These are phyloP conservation scores for Psilocybe mexicana DNA, from an alignment of 1,284 basidiomycete genomes.

Conservation along the genomic window DNA sequence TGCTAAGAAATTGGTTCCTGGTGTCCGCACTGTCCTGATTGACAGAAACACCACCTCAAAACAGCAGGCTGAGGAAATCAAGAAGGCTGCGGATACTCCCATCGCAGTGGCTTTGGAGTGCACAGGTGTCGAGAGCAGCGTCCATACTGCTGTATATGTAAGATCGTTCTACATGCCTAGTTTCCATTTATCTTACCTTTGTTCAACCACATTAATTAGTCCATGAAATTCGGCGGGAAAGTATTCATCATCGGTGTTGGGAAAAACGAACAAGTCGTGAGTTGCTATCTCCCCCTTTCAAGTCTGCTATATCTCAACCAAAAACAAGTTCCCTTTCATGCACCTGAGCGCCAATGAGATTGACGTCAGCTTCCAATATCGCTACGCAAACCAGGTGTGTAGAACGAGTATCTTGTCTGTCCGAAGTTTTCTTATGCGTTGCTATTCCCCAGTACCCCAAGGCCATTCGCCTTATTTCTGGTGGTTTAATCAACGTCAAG, in stretches of 20 bases:
- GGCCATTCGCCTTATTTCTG: slow-evolving; percentile 75
- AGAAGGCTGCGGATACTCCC: slow-evolving; percentile 45
- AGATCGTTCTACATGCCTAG: slow-evolving; percentile 21
- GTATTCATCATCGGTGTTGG: slow-evolving; percentile 69
- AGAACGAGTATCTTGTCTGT: neutral
- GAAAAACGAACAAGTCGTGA: slow-evolving; percentile 55
- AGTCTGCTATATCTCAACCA: neutral
- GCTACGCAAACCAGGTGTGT: slow-evolving; percentile 59
- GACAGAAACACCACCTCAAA: slow-evolving; percentile 42
- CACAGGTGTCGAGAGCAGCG: slow-evolving; percentile 76
- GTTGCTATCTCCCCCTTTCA: slow-evolving; percentile 12
- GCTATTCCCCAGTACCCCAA: slow-evolving; percentile 62
- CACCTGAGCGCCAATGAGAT: slow-evolving; percentile 67
- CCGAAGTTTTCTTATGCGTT: neutral
- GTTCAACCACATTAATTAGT: slow-evolving; percentile 32
- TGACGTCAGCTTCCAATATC: slow-evolving; percentile 64
- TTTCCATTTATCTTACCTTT: neutral
- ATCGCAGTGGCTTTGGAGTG: slow-evolving; percentile 66
- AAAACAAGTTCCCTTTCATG: slow-evolving; percentile 63
- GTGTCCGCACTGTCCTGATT: slow-evolving; percentile 58
- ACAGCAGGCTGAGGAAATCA: slow-evolving; percentile 52
- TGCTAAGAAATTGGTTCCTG: slow-evolving; percentile 76
- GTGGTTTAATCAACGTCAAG: slow-evolving; percentile 74
- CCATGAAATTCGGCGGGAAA: slow-evolving; percentile 58
- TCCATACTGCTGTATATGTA: slow-evolving; percentile 69